Conservation (phyloP, 768 basidiomycete genomes). For the Boletellus ananas region DNA sequence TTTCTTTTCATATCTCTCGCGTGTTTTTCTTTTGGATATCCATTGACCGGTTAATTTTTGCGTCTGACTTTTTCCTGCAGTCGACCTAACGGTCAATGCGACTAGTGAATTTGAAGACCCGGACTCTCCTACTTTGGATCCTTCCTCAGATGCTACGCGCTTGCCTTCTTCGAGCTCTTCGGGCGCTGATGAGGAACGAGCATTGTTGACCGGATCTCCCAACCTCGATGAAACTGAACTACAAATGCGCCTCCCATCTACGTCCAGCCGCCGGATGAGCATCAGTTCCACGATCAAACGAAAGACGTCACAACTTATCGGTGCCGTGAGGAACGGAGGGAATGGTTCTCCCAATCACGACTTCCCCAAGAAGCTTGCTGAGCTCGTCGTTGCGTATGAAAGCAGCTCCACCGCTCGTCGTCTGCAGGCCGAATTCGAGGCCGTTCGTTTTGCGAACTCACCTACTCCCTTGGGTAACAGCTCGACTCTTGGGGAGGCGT, state of each 20-base stretch:
- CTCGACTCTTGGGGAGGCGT: background rate
- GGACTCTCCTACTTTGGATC: slow-evolving; percentile 35
- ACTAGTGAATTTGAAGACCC: slow-evolving; percentile 33
- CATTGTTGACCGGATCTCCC: slow-evolving; percentile 38
- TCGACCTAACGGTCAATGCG: slow-evolving; percentile 70
- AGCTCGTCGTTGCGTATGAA: slow-evolving; percentile 71
- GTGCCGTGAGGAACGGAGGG: slow-evolving; percentile 44
- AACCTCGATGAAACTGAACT: slow-evolving; percentile 49
- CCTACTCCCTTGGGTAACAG: background rate
- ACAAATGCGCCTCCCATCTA: slow-evolving; percentile 35
- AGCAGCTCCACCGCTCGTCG: slow-evolving; percentile 59
- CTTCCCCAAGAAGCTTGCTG: slow-evolving; percentile 57
- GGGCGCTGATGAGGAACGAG: slow-evolving; percentile 67
- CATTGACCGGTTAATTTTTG: background rate
- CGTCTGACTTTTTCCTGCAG: slow-evolving; percentile 33
- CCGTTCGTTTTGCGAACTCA: slow-evolving; percentile 27
- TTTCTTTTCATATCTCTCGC: background rate
- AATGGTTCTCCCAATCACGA: slow-evolving; percentile 30
- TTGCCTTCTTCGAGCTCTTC: slow-evolving; percentile 42
- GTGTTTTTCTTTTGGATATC: background rate
- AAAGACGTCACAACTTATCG: slow-evolving; percentile 72
- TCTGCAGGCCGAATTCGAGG: slow-evolving; percentile 61
- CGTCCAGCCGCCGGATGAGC: slow-evolving; percentile 36
- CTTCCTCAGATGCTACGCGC: slow-evolving; percentile 20
- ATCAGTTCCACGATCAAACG: slow-evolving; percentile 55